phyloP scores from a whole-genome alignment of 805 yeast genomes.

The Candida sakaeoensis region DNA sequence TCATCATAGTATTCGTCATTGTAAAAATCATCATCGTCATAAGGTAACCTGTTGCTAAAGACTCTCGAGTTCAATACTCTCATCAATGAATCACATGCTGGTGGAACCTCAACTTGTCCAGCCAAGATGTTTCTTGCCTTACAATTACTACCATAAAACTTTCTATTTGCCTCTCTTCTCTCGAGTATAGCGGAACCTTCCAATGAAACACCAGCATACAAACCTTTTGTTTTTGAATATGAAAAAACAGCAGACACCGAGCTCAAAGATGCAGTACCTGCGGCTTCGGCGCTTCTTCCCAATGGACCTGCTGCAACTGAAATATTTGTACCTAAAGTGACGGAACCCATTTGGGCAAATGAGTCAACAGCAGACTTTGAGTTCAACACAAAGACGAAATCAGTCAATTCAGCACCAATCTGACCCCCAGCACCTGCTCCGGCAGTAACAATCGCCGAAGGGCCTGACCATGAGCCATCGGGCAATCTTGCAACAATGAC shows the following conservation, averaged over 20 bases:
- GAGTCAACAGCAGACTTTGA: slow-evolving; percentile 85
- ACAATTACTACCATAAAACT: slow-evolving; percentile 85
- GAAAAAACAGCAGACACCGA: slow-evolving; percentile 88
- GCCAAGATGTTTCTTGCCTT: slow-evolving; percentile 82
- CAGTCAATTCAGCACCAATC: slow-evolving; percentile 94
- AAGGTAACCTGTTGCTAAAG: slow-evolving; percentile 55
- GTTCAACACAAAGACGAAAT: slow-evolving; percentile 90
- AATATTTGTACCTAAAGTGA: slow-evolving; percentile 91
- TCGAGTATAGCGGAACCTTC: slow-evolving; percentile 97
- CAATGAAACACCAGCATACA: slow-evolving; percentile 94
- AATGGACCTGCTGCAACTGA: slow-evolving; percentile 97
- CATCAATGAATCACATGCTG: slow-evolving; percentile 83
- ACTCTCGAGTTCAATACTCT: slow-evolving; percentile 83
- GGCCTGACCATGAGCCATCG: slow-evolving; percentile 97
- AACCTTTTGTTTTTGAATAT: slow-evolving; percentile 92
- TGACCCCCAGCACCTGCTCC: slow-evolving; percentile 99
- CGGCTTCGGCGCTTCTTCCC: slow-evolving; percentile 97
- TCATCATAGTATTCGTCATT: slow-evolving; percentile 70
- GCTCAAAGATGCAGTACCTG: slow-evolving; percentile 86
- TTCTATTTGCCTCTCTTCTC: slow-evolving; percentile 94
- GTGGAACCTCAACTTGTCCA: slow-evolving; percentile 91
- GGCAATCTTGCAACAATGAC: slow-evolving; percentile 90
- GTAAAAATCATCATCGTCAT: slow-evolving; percentile 48
- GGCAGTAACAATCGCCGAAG: slow-evolving; percentile 90
- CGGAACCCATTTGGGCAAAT: slow-evolving; percentile 89